Percentiles rank a stretch among this genome's conserved stretches.
Evolutionary conservation across 169 alveolate species (phyloP).

Genomic region (Plasmodium fragile): DNA sequence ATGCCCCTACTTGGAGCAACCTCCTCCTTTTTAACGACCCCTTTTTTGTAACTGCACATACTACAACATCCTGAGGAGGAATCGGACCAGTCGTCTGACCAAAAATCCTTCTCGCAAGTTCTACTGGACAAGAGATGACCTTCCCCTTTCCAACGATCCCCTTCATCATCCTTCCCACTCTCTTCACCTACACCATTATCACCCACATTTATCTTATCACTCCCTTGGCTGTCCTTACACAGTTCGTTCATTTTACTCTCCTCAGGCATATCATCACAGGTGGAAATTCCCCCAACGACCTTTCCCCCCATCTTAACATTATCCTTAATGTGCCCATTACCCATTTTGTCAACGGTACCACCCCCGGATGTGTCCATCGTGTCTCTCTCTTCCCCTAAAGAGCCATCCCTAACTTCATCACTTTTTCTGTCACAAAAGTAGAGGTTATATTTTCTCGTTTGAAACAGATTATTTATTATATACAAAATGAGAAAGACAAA

Average conservation of each 20-base stretch:
- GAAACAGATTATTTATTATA: constrained; percentile 49
- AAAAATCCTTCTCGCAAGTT: neutral
- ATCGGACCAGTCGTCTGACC: neutral
- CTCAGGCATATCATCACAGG: neutral
- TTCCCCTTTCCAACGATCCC: neutral
- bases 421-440: constrained; percentile 33
- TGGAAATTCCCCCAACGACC: neutral
- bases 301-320: neutral
- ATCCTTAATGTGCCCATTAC: neutral
- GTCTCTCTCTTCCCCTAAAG: neutral
- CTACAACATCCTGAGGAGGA: constrained; percentile 29
- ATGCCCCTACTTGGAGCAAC: constrained; percentile 14
- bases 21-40: neutral
- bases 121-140: neutral
- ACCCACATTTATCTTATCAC: neutral
- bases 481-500: constrained; percentile 42
- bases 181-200: neutral
- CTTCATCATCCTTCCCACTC: neutral
- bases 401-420: constrained; percentile 6
- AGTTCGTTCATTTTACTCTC: constrained; percentile 11
- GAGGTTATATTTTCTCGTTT: constrained; percentile 34
- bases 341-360: neutral
- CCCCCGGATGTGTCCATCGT: neutral
- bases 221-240: neutral
- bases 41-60: constrained; percentile 21